Base-by-base conservation (phyloP, 164 flowering plant genomes). In the Magnolia officinalis region DNA sequence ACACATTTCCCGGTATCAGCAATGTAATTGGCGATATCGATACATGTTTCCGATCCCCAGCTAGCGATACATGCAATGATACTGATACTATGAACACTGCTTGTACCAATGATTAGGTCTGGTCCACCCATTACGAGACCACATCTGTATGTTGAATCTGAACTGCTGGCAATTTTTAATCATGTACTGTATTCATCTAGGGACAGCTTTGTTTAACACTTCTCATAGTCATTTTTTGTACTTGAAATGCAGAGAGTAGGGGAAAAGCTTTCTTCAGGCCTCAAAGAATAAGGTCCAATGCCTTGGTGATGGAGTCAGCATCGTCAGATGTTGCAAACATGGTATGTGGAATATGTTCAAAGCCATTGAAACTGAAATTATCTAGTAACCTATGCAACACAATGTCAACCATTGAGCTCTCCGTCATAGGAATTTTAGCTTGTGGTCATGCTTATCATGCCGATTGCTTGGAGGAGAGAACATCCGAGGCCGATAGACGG, bases 391-490 rank as follows among this genome's bases (percentile, higher is more conserved):
- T 80, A 13, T 87, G 80, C 3, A 70, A 63, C 71, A 9, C 79
- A 6, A 11, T 79, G 13, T 72, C 87, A 20, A 67, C 81, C 19
- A 70, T 71, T 55, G 89, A 86, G 26, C 78, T 71, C 50, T 79
- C 88, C 37, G 89, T 87, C 59, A 90, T 87, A 19, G 95, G 90
- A 31, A 87, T 91, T 82, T 76, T 91, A 81, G 90, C 84, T 51
- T 91, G 95, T 72, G 93, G 93, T 16, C 93, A 91, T 78, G 82
- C 80, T 23, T 91, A 84, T 77, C 95, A 89, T 78, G 90, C 89
- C 13, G 90, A 88, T 9, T 91, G 95, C 75, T 77, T 89, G 87
- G 95, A 91, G 73, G 77, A 81, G 76, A 83, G 66, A 76, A 89
- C 90, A 4, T 8, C 79, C 31, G 69, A 77, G 50, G 89, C 75